Evolutionary conservation across 352 stramenopile species (phyloP), one percentile per base, ranked within the genome.

Genomic region (Globisporangium apiculatum): DNA sequence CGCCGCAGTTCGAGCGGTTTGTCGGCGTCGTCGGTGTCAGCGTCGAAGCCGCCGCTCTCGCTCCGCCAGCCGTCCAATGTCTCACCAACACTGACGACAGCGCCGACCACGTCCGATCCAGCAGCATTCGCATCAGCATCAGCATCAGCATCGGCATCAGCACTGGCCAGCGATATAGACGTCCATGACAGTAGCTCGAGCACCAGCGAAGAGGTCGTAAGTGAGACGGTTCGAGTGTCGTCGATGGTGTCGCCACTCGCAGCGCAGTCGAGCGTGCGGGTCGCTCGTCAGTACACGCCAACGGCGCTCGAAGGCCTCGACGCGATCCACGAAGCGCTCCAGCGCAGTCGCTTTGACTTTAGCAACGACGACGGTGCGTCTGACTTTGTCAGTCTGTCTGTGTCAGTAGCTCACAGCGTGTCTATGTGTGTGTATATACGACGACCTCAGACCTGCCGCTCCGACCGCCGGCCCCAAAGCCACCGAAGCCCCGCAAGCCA

Each of bases 281-380:
- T 53, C 14, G 14, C 57, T 5, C 46, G 52, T 38, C 46, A 55
- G 10, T 62, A 61, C 46, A 51, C 37, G 7, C 53, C 50, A 7
- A 62, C 57, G 11, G 51, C 66, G 11, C 53, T 73, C 4, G 61
- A 61, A 41, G 69, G 66, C 37, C 66, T 69, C 53, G 54, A 68
- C 35, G 61, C 67, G 8, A 72, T 77, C 46, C 60, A 51, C 1
- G 64, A 71, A 43, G 52, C 66, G n/a, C 55, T 62, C 31, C 60
- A 64, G 38, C 69, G 63, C n/a, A 68, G 64, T 37, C 61, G 55
- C 17, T 67, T 75, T 41, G 63, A 67, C 47, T 84, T 72, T 52
- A 37, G 47, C 42, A 18, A 40, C 2, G 66, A 76, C 3, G 55
- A 62, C 55, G 61, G 64, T 65, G 45, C 37, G 60, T 31, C 1